phyloP scores from a whole-genome alignment of 306 rosid species.

The Carpinus viminea region DNA sequence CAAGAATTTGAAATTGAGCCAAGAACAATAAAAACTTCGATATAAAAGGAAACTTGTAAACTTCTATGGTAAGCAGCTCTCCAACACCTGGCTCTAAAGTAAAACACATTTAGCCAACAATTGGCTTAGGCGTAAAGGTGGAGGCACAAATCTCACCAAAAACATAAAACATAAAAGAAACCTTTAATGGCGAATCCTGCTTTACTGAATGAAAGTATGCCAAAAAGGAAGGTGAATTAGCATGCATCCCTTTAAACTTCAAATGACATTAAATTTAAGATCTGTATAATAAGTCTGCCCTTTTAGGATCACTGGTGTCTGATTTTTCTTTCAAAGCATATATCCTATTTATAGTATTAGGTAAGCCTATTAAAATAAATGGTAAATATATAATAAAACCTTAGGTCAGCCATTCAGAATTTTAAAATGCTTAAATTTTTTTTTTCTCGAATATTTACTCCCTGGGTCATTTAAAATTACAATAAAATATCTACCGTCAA shows the following conservation, averaged over 20 bases:
- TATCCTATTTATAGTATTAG: background rate
- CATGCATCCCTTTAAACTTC: background rate
- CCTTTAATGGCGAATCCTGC: background rate
- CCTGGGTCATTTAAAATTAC: too few species aligned
- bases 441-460: too few species aligned
- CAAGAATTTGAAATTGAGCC: background rate
- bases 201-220: background rate
- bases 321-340: background rate
- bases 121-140: background rate
- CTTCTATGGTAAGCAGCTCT: background rate
- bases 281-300: background rate
- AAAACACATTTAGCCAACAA: background rate
- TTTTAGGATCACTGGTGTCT: background rate
- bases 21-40: background rate
- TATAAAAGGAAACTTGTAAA: background rate
- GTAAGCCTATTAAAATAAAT: background rate
- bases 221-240: background rate
- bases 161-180: background rate
- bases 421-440: too few species aligned
- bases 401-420: too few species aligned
- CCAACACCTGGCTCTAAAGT: background rate
- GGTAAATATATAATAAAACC: too few species aligned
- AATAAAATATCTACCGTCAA: too few species aligned
- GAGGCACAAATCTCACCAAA: background rate
- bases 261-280: background rate